These are phyloP conservation scores for Aspergillus spinulosporus DNA, from an alignment of 2,329 filamentous ascomycete species.

Conservation along the genomic window DNA sequence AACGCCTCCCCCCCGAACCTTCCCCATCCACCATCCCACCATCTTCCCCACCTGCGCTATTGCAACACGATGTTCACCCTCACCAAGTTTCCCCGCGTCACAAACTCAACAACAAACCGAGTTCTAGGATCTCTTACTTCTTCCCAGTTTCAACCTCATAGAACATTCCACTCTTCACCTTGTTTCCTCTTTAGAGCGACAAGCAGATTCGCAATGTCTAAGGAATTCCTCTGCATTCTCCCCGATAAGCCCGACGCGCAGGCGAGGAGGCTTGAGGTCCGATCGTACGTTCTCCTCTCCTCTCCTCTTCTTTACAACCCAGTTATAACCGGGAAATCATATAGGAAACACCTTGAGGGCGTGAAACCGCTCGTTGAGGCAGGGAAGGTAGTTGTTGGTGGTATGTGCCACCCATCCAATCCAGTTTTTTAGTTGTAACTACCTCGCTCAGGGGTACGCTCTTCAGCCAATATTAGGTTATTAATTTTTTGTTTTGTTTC, in stretches of 20 bases:
- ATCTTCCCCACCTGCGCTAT: conserved; percentile 8
- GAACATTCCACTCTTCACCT: conserved; percentile 5
- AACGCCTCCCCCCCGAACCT: neutral
- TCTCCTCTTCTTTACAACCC: neutral
- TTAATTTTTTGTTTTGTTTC: neutral
- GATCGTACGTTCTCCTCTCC: conserved; percentile 24
- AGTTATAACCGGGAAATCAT: neutral
- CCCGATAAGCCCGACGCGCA: conserved; percentile 64
- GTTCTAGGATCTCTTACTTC: neutral
- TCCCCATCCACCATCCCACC: neutral
- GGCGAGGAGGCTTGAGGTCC: conserved; percentile 60
- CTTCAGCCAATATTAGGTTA: neutral
- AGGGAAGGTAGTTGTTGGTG: conserved; percentile 65
- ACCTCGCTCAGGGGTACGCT: neutral
- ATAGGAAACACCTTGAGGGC: conserved; percentile 57
- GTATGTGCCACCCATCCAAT: conserved; percentile 42
- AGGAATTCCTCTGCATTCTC: conserved; percentile 68
- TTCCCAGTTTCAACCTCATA: neutral
- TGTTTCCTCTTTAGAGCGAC: conserved; percentile 26
- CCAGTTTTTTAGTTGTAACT: neutral
- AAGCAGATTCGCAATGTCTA: conserved; percentile 22
- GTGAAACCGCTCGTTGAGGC: conserved; percentile 55
- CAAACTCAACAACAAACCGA: conserved; percentile 1
- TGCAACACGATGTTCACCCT: conserved; percentile 3
- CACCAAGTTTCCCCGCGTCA: neutral